Percentiles rank a stretch among this genome's conserved stretches.
Conservation (phyloP, 2,329 filamentous ascomycete genomes). For the Colletotrichum neosansevieriae region DNA sequence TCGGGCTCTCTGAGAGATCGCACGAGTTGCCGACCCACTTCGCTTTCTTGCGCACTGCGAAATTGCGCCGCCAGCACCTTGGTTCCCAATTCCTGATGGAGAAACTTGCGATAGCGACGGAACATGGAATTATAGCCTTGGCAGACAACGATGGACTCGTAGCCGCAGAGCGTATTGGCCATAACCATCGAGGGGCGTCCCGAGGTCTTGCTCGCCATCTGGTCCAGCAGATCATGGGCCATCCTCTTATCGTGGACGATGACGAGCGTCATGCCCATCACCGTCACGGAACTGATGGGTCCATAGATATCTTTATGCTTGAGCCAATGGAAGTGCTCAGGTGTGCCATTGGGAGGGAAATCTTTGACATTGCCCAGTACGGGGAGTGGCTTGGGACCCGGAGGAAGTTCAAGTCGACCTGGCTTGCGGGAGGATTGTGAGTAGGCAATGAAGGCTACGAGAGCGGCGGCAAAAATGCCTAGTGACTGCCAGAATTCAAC, state of each 20-base stretch:
- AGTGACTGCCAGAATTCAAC: slow-evolving; percentile 1
- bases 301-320: slow-evolving; percentile 55
- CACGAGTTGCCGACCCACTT: slow-evolving; percentile 33
- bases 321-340: slow-evolving; percentile 56
- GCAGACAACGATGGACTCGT: slow-evolving; percentile 40
- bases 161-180: slow-evolving; percentile 47
- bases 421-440: not conserved
- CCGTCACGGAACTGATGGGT: slow-evolving; percentile 53
- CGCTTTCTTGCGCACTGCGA: slow-evolving; percentile 22
- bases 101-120: slow-evolving; percentile 44
- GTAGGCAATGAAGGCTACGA: slow-evolving; percentile 4
- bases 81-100: slow-evolving; percentile 48
- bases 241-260: slow-evolving; percentile 53
- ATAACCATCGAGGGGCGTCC: slow-evolving; percentile 46
- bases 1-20: slow-evolving; percentile 33
- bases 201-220: slow-evolving; percentile 49
- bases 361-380: slow-evolving; percentile 64
- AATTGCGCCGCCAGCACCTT: slow-evolving; percentile 42
- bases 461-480: slow-evolving; percentile 6
- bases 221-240: slow-evolving; percentile 53
- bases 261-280: slow-evolving; percentile 55
- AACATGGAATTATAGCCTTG: slow-evolving; percentile 44
- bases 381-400: slow-evolving; percentile 61
- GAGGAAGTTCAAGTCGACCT: slow-evolving; percentile 51
- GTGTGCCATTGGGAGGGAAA: slow-evolving; percentile 53